phyloP scores from a whole-genome alignment of 495 filamentous ascomycete genomes.

The Annulohypoxylon stygium region DNA sequence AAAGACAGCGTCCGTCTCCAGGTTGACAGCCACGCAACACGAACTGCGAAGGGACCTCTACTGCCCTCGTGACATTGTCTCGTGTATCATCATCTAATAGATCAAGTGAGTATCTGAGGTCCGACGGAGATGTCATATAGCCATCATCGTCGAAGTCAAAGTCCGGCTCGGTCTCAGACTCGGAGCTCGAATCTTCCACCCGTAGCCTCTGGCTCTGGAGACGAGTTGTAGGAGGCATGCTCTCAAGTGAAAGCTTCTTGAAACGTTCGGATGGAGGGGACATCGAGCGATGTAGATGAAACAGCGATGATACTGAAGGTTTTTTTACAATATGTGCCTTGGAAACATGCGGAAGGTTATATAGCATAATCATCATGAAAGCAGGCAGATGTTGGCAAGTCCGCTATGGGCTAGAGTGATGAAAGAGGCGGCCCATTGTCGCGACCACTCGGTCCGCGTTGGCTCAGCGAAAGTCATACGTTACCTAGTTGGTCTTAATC shows the following conservation, averaged over 20 bases:
- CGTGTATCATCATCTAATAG: constrained; percentile 45
- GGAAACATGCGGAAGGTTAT: constrained; percentile 36
- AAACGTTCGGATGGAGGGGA: constrained; percentile 55
- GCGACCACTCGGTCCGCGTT: constrained; percentile 41
- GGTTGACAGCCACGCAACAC: constrained; percentile 58
- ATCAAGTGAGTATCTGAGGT: constrained; percentile 54
- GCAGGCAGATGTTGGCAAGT: constrained; percentile 19
- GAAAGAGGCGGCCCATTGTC: constrained; percentile 37
- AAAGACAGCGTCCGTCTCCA: constrained; percentile 59
- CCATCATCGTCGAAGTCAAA: constrained; percentile 55
- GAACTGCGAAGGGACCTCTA: constrained; percentile 55
- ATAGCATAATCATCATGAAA: constrained; percentile 40
- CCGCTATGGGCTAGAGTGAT: constrained; percentile 15
- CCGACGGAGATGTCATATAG: constrained; percentile 53
- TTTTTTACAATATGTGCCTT: constrained; percentile 19
- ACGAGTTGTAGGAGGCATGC: constrained; percentile 48
- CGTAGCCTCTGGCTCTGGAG: constrained; percentile 47
- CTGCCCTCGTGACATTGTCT: constrained; percentile 43
- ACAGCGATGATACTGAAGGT: constrained; percentile 31
- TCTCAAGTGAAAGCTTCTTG: constrained; percentile 58
- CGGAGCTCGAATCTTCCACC: constrained; percentile 46
- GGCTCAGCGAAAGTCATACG: constrained; percentile 29
- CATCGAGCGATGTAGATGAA: constrained; percentile 43
- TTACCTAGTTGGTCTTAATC: constrained; percentile 36
- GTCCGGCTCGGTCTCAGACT: constrained; percentile 41